Conservation (phyloP, 805 yeast genomes). For the Saccharomycopsis selenospora region DNA sequence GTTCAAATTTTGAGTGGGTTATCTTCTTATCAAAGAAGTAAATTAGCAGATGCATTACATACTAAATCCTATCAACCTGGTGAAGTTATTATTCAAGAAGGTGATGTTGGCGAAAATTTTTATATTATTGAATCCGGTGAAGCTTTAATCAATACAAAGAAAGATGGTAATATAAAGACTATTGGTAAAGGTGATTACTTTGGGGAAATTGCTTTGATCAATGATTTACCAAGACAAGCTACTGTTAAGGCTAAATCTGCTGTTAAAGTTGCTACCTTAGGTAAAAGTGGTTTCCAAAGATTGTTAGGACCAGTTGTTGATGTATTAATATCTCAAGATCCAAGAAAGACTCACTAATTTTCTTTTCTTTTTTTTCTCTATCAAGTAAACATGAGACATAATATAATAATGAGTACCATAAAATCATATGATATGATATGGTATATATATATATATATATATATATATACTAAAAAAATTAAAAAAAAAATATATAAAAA, state of each 20-base stretch:
- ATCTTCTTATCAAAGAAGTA: slow-evolving; percentile 74
- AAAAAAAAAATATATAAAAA: too few species aligned
- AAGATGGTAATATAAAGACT: slow-evolving; percentile 51
- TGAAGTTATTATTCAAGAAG: slow-evolving; percentile 71
- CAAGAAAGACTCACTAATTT: slow-evolving; percentile 40
- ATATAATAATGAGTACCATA: too few species aligned
- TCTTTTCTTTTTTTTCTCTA: too few species aligned
- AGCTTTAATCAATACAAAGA: slow-evolving; percentile 62
- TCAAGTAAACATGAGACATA: too few species aligned
- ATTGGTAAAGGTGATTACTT: slow-evolving; percentile 83
- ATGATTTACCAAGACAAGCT: slow-evolving; percentile 91
- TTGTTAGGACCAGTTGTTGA: slow-evolving; percentile 92
- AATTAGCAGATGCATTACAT: slow-evolving; percentile 89
- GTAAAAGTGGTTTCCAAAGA: slow-evolving; percentile 88
- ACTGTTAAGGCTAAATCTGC: slow-evolving; percentile 71
- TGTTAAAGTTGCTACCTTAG: slow-evolving; percentile 86
- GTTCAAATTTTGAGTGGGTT: slow-evolving; percentile 75
- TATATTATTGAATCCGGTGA: slow-evolving; percentile 74
- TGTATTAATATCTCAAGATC: slow-evolving; percentile 79
- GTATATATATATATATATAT: too few species aligned
- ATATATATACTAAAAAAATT: too few species aligned
- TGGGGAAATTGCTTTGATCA: slow-evolving; percentile 90
- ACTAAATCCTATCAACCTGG: slow-evolving; percentile 69
- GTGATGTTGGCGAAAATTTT: slow-evolving; percentile 75
- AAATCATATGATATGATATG: too few species aligned